Evolutionary conservation across 1,139 yeast genomes (phyloP), one percentile per base, ranked within the genome.

Genomic region (Suhomyces maxii): DNA sequence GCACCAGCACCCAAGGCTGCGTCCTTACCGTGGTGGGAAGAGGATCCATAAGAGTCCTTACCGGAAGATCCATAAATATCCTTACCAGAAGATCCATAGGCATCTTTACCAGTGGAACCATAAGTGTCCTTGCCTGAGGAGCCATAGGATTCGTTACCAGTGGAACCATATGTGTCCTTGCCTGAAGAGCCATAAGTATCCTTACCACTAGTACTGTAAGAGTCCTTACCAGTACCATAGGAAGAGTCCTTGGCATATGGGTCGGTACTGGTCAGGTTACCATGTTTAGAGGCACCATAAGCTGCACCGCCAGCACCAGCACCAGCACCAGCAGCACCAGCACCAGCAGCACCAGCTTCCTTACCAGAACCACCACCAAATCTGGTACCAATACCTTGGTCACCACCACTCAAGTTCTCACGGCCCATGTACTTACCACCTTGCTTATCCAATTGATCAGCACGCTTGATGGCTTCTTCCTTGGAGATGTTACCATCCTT

Each of bases 401-500:
- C 68, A 18, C 62, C 53, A 14, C 71, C 72, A 34, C 66, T 60
- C 34, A 65, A 40, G 52, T 64, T 64, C 18, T 65, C 70, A 41
- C 56, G 64, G 32, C 71, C 71, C 30, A 58, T 40, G 34, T 52
- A 53, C 43, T 59, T 39, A 31, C 70, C 71, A n/a, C 64, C 69
- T 47, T 61, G 55, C 47, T 60, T 57, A 53, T 67, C 71, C 38
- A 54, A 52, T 11, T 60, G 59, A 45, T 66, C 62, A 23, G 65
- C 68, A 45, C 61, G 56, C 48, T 64, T 61, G 42, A 59, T 58
- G 36, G 64, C 64, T 34, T 61, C 60, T 37, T 60, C 71, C 52
- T 62, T 65, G 46, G 53, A 55, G 39, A 62, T 45, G 50, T 66
- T 62, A 14, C 71, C 71, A 13, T 67, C 69, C 52, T 65, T 63